Percentiles rank a stretch among this genome's conserved stretches.
Conservation (phyloP, 2,329 filamentous ascomycete genomes). For the Alternaria sp. region DNA sequence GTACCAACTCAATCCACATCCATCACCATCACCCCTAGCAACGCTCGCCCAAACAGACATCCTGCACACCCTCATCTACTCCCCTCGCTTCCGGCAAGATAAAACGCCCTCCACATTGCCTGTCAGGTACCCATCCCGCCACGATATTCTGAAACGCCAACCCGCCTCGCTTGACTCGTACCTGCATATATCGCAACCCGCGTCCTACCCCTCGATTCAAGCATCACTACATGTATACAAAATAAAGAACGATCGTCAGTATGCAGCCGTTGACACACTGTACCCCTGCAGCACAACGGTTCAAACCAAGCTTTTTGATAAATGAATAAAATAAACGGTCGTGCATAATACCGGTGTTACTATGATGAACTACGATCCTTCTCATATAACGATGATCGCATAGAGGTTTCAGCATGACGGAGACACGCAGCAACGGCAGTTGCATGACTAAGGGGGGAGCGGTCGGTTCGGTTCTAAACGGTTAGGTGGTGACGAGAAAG, state of each 20-base stretch:
- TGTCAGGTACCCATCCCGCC: background rate
- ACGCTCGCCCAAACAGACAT: constrained; percentile 5
- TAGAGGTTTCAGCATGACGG: constrained; percentile 3
- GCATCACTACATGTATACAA: constrained; percentile 3
- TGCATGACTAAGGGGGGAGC: background rate
- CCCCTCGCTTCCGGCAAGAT: background rate
- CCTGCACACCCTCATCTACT: constrained; percentile 6
- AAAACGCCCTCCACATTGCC: background rate
- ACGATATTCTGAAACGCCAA: constrained; percentile 6
- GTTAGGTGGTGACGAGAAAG: background rate
- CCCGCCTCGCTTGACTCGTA: constrained; percentile 10
- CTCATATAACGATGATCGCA: background rate
- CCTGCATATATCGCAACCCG: background rate
- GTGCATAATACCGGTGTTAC: background rate
- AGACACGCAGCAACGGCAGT: constrained; percentile 1
- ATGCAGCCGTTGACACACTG: background rate
- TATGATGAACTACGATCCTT: constrained; percentile 4
- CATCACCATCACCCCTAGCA: constrained; percentile 5
- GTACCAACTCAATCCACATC: background rate
- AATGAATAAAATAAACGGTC: background rate
- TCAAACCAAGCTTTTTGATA: background rate
- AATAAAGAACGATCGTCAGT: constrained; percentile 4
- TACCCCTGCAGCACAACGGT: background rate
- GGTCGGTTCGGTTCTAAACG: background rate
- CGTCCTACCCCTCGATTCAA: background rate